A percentile compares a stretch with the other conserved stretches of the same genome.
These are phyloP conservation scores for Vanrija sp. DNA, from an alignment of 1,284 basidiomycete species.

Conservation along the genomic window DNA sequence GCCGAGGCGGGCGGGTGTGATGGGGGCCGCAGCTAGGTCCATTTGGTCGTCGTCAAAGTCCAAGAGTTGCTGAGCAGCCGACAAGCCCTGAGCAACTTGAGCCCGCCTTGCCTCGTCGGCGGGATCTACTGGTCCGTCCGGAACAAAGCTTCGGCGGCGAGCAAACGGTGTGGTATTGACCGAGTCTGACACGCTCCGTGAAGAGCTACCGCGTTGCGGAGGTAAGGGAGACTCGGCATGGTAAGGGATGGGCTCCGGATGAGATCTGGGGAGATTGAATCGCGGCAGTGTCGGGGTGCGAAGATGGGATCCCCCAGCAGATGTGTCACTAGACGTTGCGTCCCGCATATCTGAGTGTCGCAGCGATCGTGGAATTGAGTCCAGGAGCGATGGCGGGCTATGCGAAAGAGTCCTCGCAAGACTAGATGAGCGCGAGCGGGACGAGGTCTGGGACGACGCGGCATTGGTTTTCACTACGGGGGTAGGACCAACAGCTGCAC, in stretches of 20 bases:
- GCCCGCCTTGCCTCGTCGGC: conserved; percentile 77
- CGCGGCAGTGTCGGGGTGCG: conserved; percentile 7
- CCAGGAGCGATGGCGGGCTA: conserved; percentile 16
- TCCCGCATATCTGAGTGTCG: conserved; percentile 8
- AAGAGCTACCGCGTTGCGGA: background rate
- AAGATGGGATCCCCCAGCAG: background rate
- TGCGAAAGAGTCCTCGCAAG: conserved; percentile 12
- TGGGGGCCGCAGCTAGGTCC: conserved; percentile 8
- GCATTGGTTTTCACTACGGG: background rate
- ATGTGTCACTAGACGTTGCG: conserved; percentile 17
- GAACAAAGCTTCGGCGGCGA: background rate
- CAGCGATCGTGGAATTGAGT: conserved; percentile 15
- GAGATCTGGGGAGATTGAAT: background rate
- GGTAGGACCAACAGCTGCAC: too few relatives aligned
- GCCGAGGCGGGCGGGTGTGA: conserved; percentile 21
- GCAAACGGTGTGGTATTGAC: background rate
- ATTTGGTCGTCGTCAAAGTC: conserved; percentile 28
- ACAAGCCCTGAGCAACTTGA: conserved; percentile 81
- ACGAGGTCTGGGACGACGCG: background rate
- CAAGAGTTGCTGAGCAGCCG: conserved; percentile 72
- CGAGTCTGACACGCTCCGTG: background rate
- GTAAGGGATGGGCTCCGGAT: background rate
- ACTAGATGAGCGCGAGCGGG: conserved; percentile 11
- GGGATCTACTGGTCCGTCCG: conserved; percentile 5
- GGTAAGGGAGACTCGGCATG: background rate